Conservation (phyloP, 2,329 filamentous ascomycete species). For the Xenoacremonium recifei region DNA sequence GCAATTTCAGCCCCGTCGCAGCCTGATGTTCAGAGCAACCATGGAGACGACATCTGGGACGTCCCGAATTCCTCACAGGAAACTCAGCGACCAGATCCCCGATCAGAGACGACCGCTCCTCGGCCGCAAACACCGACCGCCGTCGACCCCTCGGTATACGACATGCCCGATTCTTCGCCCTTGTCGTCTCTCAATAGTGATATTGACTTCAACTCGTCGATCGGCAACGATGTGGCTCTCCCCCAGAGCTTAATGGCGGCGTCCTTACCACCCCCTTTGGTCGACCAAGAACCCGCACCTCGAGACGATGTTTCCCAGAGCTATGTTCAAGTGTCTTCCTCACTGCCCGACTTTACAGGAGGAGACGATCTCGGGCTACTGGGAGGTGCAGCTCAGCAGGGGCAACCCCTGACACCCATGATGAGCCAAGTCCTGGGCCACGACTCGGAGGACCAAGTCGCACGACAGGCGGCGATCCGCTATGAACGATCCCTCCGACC, state of each 20-base stretch:
- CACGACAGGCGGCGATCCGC: conserved; percentile 28
- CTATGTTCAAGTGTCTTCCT: conserved; percentile 36
- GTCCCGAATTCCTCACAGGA: conserved; percentile 33
- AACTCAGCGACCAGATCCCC: not conserved
- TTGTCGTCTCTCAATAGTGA: conserved; percentile 33
- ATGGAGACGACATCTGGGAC: conserved; percentile 33
- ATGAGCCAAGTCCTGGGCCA: conserved; percentile 17
- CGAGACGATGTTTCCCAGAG: conserved; percentile 37
- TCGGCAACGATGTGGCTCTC: conserved; percentile 12
- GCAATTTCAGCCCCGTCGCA: conserved; percentile 1
- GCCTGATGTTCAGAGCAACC: conserved; percentile 6
- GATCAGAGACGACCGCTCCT: not conserved
- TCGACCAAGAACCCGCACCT: conserved; percentile 1
- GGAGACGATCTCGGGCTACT: not conserved
- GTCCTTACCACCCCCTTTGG: conserved; percentile 1
- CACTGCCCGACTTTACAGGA: conserved; percentile 23
- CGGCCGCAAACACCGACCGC: conserved; percentile 4
- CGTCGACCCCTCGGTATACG: conserved; percentile 5
- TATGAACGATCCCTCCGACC: conserved; percentile 53
- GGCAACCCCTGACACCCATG: conserved; percentile 2
- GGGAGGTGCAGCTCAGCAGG: not conserved
- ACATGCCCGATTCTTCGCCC: conserved; percentile 30
- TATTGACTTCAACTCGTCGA: conserved; percentile 19
- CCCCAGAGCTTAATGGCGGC: not conserved
- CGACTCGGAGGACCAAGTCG: conserved; percentile 19